phyloP scores from a whole-genome alignment of 495 filamentous ascomycete species.

The Podospora conica region DNA sequence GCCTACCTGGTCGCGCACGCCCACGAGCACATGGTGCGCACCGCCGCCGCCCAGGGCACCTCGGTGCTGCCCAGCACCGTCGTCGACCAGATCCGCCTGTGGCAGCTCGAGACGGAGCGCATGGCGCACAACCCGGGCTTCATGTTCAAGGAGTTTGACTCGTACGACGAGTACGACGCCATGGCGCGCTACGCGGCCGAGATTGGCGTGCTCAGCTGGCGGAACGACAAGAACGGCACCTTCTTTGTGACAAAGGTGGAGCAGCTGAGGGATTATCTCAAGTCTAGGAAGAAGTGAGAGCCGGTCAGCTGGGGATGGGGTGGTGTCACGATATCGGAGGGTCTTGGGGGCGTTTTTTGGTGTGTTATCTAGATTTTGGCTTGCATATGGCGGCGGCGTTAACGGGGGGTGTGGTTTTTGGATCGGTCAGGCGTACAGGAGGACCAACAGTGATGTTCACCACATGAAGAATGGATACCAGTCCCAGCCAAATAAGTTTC shows the following conservation, averaged over 20 bases:
- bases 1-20: constrained; percentile 81
- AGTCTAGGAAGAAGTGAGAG: constrained; percentile 50
- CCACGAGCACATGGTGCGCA: constrained; percentile 81
- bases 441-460: not conserved
- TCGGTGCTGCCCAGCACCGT: constrained; percentile 87
- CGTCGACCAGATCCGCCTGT: constrained; percentile 92
- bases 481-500: not conserved
- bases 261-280: constrained; percentile 73
- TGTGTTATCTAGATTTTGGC: not conserved
- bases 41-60: constrained; percentile 45
- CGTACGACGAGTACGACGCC: constrained; percentile 66
- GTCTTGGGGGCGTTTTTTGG: not conserved
- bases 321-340: not conserved
- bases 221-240: constrained; percentile 64
- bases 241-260: constrained; percentile 87
- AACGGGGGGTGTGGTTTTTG: not conserved
- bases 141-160: constrained; percentile 83
- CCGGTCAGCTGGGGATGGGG: constrained; percentile 5
- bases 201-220: constrained; percentile 88
- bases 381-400: constrained; percentile 1
- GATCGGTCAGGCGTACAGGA: not conserved
- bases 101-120: constrained; percentile 94
- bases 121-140: constrained; percentile 77
- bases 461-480: not conserved
- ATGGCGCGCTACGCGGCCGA: constrained; percentile 76